phyloP scores from a whole-genome alignment of 306 rosid species.

The Lathyrus oleraceus region DNA sequence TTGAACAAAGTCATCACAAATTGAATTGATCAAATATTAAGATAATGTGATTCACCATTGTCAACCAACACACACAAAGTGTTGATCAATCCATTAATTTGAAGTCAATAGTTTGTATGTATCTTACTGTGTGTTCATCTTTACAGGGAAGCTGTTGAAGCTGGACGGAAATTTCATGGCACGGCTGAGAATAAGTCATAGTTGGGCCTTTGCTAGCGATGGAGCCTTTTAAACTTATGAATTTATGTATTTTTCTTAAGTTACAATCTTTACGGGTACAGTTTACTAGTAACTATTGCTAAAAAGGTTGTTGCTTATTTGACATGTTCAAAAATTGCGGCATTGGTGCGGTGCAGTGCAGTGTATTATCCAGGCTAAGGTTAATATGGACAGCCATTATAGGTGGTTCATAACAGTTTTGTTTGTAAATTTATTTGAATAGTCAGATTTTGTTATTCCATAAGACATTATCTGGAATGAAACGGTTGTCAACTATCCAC shows the following conservation, averaged over 20 bases:
- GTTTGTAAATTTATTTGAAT: neutral
- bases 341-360: neutral
- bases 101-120: neutral
- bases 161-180: constrained; percentile 83
- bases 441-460: neutral
- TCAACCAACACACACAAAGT: neutral
- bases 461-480: neutral
- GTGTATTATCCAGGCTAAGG: neutral
- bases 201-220: constrained; percentile 6
- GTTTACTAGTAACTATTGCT: constrained; percentile 4
- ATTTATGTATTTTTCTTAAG: constrained; percentile 17
- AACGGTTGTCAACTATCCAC: neutral
- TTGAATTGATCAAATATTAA: neutral
- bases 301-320: constrained; percentile 13
- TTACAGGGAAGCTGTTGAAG: constrained; percentile 93
- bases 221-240: constrained; percentile 7
- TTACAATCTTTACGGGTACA: constrained; percentile 14
- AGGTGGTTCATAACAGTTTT: neutral
- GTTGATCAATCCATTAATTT: neutral
- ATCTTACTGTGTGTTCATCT: constrained; percentile 22
- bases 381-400: neutral
- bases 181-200: constrained; percentile 48
- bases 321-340: neutral
- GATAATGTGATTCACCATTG: neutral
- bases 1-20: neutral